Conservation (phyloP, 2,329 filamentous ascomycete genomes). For the Juglanconis juglandina region DNA sequence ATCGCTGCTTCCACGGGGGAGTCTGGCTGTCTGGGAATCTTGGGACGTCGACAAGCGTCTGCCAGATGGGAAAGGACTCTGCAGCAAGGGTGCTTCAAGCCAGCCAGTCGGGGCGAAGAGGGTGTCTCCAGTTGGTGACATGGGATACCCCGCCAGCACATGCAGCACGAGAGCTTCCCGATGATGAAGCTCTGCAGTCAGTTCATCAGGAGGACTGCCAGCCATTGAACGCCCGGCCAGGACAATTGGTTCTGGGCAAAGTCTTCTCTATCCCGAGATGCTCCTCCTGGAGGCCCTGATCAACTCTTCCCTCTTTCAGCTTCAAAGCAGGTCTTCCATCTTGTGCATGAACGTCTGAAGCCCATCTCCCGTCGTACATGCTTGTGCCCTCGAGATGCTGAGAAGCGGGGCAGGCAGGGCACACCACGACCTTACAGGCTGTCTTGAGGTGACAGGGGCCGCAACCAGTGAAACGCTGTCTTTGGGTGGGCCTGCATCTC, state of each 20-base stretch:
- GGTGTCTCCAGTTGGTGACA: conserved; percentile 7
- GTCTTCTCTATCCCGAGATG: neutral
- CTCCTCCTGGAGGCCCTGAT: neutral
- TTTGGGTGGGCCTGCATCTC: neutral
- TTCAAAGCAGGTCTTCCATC: neutral
- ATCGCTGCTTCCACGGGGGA: neutral
- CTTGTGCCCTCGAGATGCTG: neutral
- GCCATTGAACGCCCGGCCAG: neutral
- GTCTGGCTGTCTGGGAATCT: too few species aligned
- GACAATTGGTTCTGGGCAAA: neutral
- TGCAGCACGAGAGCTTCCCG: conserved; percentile 7
- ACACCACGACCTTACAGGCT: neutral
- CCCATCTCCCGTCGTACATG: too few species aligned
- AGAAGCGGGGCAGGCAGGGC: neutral
- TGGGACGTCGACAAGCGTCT: too few species aligned
- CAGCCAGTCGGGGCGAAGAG: conserved; percentile 16
- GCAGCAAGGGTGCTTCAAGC: neutral
- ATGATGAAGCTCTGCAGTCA: conserved; percentile 5
- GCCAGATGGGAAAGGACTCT: neutral
- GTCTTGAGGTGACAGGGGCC: neutral
- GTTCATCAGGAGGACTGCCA: neutral
- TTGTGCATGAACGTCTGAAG: neutral
- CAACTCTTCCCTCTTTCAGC: neutral
- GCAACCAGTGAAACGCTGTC: too few species aligned
- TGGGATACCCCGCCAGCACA: conserved; percentile 17